These are phyloP conservation scores for Cladosporium sp. DNA, from an alignment of 2,329 filamentous ascomycete genomes.

Conservation along the genomic window DNA sequence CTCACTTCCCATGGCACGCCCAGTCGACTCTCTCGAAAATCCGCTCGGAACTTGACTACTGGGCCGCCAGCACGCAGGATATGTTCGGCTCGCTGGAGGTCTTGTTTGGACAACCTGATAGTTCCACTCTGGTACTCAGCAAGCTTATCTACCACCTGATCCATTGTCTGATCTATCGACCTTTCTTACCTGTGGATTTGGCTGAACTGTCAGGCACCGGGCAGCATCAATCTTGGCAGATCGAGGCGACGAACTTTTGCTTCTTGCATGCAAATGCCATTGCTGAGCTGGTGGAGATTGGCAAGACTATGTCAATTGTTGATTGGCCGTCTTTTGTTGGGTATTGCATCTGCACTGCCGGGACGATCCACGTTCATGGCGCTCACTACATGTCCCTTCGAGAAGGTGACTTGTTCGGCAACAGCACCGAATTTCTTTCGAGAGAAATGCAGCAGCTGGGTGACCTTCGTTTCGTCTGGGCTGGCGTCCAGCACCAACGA, in stretches of 20 bases:
- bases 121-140: slow-evolving; percentile 72
- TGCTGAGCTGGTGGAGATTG: slow-evolving; percentile 73
- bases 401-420: slow-evolving; percentile 59
- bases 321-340: slow-evolving; percentile 85
- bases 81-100: slow-evolving; percentile 70
- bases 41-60: slow-evolving; percentile 75
- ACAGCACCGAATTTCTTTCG: slow-evolving; percentile 64
- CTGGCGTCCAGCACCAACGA: slow-evolving; percentile 72
- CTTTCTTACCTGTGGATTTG: slow-evolving; percentile 79
- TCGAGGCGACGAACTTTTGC: slow-evolving; percentile 83
- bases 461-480: slow-evolving; percentile 71
- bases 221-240: slow-evolving; percentile 89
- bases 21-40: slow-evolving; percentile 83
- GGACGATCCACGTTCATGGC: slow-evolving; percentile 83
- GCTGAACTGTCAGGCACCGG: slow-evolving; percentile 73
- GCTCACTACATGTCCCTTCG: slow-evolving; percentile 65
- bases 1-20: slow-evolving; percentile 86
- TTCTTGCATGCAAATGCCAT: slow-evolving; percentile 85
- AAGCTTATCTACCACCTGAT: slow-evolving; percentile 84
- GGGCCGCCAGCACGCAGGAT: slow-evolving; percentile 76
- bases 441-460: slow-evolving; percentile 75
- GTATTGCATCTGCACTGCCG: slow-evolving; percentile 81
- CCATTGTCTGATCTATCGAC: slow-evolving; percentile 80
- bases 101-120: slow-evolving; percentile 72
- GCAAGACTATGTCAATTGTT: slow-evolving; percentile 65